phyloP scores from a whole-genome alignment of 2,329 filamentous ascomycete genomes.

The Alternaria gaisen region DNA sequence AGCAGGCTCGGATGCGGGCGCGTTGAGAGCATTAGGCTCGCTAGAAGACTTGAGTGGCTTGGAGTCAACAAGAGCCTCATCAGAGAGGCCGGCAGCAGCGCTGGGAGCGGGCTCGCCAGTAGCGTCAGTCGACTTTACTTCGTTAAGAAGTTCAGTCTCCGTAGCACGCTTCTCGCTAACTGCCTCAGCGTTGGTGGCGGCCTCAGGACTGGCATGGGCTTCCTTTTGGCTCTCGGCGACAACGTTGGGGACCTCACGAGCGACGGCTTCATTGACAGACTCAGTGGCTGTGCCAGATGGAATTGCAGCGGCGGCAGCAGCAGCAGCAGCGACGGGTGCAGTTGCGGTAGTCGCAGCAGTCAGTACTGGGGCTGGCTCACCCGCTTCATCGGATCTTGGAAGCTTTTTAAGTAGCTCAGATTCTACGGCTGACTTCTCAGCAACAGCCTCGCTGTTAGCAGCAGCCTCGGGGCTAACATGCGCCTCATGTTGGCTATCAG shows the following conservation, averaged over 20 bases:
- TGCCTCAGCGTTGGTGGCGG: slow-evolving; percentile 69
- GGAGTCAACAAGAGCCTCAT: slow-evolving; percentile 39
- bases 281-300: slow-evolving; percentile 13
- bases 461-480: slow-evolving; percentile 71
- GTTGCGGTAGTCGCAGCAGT: slow-evolving; percentile 9
- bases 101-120: slow-evolving; percentile 50
- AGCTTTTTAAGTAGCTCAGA: slow-evolving; percentile 67
- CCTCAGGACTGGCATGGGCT: slow-evolving; percentile 70
- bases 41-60: slow-evolving; percentile 44
- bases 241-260: slow-evolving; percentile 60
- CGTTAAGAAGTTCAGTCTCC: slow-evolving; percentile 72
- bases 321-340: neutral
- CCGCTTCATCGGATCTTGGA: slow-evolving; percentile 14
- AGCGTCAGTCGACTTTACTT: slow-evolving; percentile 12
- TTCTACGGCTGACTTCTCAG: slow-evolving; percentile 76
- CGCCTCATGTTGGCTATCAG: slow-evolving; percentile 75
- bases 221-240: slow-evolving; percentile 77
- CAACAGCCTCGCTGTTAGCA: slow-evolving; percentile 69
- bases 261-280: slow-evolving; percentile 42
- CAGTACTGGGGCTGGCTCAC: slow-evolving; percentile 41
- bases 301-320: slow-evolving; percentile 2
- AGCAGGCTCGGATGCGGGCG: slow-evolving; percentile 45
- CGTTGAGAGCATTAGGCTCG: slow-evolving; percentile 49
- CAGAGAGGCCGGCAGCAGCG: slow-evolving; percentile 45
- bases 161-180: slow-evolving; percentile 75